A percentile compares a stretch with the other conserved stretches of the same genome.
These are phyloP conservation scores for Hordeum marinum DNA, from an alignment of 176 grass and related monocot species.

Conservation along the genomic window DNA sequence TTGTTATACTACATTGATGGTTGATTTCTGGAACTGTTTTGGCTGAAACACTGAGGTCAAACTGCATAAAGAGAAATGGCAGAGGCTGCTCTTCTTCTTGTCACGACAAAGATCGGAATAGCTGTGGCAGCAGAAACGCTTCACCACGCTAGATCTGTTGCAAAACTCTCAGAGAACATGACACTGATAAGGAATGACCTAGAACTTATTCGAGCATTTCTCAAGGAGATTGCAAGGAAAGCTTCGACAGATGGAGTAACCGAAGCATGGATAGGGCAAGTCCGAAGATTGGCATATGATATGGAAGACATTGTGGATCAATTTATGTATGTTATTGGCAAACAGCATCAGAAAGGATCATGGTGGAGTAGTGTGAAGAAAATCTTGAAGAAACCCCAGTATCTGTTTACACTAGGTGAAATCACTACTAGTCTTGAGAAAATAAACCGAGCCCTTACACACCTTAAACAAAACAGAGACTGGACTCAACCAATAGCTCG, in stretches of 20 bases:
- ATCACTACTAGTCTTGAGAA: background rate
- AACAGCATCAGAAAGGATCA: background rate
- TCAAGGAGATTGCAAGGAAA: background rate
- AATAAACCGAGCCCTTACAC: background rate
- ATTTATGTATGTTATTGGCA: slow-evolving; percentile 12
- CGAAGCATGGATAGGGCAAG: slow-evolving; percentile 27
- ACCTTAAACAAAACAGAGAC: background rate
- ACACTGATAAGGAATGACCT: slow-evolving; percentile 21
- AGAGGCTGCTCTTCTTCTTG: slow-evolving; percentile 21
- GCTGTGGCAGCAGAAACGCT: background rate
- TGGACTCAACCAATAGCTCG: background rate
- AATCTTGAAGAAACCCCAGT: background rate
- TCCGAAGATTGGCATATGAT: slow-evolving; percentile 18
- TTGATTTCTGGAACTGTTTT: background rate
- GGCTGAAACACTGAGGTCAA: background rate
- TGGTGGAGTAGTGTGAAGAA: background rate
- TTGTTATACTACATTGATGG: no score
- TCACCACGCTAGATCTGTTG: background rate
- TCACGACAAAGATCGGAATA: slow-evolving; percentile 15
- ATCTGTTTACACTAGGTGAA: background rate
- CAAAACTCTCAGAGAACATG: slow-evolving; percentile 25
- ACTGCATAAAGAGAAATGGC: background rate
- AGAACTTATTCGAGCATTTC: slow-evolving; percentile 29
- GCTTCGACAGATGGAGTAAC: background rate
- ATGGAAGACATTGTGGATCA: slow-evolving; percentile 41